A percentile compares a stretch with the other conserved stretches of the same genome.
Conservation (phyloP, 768 basidiomycete genomes). For the Amanita phalloides region DNA sequence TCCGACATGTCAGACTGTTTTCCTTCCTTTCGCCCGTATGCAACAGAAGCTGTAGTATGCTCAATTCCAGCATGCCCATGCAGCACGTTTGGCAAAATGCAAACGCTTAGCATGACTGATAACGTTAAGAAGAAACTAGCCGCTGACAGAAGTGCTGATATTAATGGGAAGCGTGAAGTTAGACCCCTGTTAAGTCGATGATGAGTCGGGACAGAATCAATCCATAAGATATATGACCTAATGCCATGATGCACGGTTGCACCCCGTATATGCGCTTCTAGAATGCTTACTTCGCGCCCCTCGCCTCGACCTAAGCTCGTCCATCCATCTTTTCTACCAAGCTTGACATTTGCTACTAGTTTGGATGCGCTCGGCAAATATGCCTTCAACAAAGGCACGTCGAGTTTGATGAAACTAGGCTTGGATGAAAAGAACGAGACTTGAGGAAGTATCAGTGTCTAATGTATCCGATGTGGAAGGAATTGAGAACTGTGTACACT, state of each 20-base stretch:
- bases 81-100: slow-evolving; percentile 3
- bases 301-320: slow-evolving; percentile 54
- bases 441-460: slow-evolving; percentile 51
- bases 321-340: slow-evolving; percentile 73
- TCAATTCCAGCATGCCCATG: neutral
- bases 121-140: neutral
- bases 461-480: neutral
- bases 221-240: slow-evolving; percentile 31
- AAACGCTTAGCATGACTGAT: slow-evolving; percentile 1
- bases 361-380: slow-evolving; percentile 37
- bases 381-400: slow-evolving; percentile 47
- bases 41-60: neutral
- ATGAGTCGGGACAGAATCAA: neutral
- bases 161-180: slow-evolving; percentile 5
- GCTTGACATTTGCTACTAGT: slow-evolving; percentile 49
- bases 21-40: neutral
- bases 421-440: slow-evolving; percentile 27
- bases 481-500: neutral
- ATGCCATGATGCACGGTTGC: slow-evolving; percentile 56
- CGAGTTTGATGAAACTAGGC: slow-evolving; percentile 32
- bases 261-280: slow-evolving; percentile 51
- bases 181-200: neutral
- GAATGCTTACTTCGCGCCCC: slow-evolving; percentile 63
- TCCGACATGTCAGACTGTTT: neutral
- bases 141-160: slow-evolving; percentile 2